Evolutionary conservation across 2,329 filamentous ascomycete species (phyloP).

Genomic region (Fusarium penzigii): DNA sequence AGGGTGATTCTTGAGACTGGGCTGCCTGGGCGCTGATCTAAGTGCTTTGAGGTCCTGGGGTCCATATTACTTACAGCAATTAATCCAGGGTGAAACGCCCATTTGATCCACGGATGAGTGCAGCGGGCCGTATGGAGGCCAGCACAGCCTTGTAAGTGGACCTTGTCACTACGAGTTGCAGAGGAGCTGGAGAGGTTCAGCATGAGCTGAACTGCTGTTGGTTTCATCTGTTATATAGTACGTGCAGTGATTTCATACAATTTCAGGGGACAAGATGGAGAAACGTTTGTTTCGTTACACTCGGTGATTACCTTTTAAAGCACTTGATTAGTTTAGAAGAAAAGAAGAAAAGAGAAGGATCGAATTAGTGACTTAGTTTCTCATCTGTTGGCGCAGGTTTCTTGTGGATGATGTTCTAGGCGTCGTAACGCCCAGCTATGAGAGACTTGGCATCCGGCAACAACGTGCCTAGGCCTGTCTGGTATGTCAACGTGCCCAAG

Average conservation of each 20-base stretch:
- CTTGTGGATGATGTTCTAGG: not conserved
- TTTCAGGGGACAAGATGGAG: too few relatives aligned
- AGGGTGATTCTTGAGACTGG: too few relatives aligned
- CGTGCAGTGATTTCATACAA: too few relatives aligned
- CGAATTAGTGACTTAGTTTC: too few relatives aligned
- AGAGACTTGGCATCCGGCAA: not conserved
- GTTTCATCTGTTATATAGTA: not conserved
- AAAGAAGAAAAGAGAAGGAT: too few relatives aligned
- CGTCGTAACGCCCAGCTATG: not conserved
- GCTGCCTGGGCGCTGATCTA: too few relatives aligned
- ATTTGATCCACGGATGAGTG: not conserved
- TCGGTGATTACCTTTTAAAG: too few relatives aligned
- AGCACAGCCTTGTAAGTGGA: constrained; percentile 19
- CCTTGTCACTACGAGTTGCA: constrained; percentile 3
- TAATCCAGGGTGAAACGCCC: constrained; percentile 1
- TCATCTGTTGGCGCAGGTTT: not conserved
- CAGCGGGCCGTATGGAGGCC: not conserved
- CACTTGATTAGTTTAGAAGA: too few relatives aligned
- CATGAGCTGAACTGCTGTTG: constrained; percentile 7
- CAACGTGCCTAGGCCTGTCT: not conserved
- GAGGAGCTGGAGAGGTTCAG: constrained; percentile 2
- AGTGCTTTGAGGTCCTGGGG: not conserved
- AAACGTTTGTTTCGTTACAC: too few relatives aligned
- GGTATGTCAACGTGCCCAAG: not conserved
- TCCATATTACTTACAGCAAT: not conserved